Conservation (phyloP, 106 monocot species). For the Alisma plantagoaquatica region DNA sequence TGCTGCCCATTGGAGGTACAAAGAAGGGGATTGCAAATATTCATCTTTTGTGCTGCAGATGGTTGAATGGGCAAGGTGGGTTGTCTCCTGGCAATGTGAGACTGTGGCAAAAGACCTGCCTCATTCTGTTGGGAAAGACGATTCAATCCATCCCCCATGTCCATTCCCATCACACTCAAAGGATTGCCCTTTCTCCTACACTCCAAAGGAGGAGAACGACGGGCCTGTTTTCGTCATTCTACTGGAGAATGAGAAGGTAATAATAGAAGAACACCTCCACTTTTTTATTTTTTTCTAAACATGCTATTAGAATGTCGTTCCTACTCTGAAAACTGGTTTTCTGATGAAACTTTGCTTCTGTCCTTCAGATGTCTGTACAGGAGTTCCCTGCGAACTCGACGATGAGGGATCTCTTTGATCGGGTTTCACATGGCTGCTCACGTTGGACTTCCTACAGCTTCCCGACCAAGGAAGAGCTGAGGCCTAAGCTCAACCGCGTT, state of each 20-base stretch:
- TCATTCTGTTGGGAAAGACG: conserved; percentile 6
- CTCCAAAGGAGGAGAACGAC: conserved; percentile 29
- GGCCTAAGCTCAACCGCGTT: conserved; percentile 68
- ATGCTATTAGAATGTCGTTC: neutral
- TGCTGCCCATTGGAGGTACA: conserved; percentile 98
- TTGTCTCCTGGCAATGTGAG: conserved; percentile 82
- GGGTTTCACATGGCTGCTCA: conserved; percentile 35
- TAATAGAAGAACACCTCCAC: no score
- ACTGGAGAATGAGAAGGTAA: conserved; percentile 90
- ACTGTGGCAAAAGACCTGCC: conserved; percentile 31
- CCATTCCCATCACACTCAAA: conserved; percentile 70
- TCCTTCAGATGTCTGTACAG: conserved; percentile 79
- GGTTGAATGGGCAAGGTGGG: conserved; percentile 98
- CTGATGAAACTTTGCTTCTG: neutral
- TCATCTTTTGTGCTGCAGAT: conserved; percentile 71
- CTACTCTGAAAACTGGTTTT: neutral
- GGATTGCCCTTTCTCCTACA: conserved; percentile 72
- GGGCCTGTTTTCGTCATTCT: conserved; percentile 76
- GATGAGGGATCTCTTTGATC: conserved; percentile 56
- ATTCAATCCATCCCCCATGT: conserved; percentile 40
- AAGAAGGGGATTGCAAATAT: conserved; percentile 66
- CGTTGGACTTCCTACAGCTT: conserved; percentile 35
- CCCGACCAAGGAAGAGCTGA: conserved; percentile 67
- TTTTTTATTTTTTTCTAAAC: neutral
- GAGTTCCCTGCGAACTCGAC: conserved; percentile 84